Base-by-base conservation (phyloP, 164 flowering plant species). In the Nelumbo lutea region DNA sequence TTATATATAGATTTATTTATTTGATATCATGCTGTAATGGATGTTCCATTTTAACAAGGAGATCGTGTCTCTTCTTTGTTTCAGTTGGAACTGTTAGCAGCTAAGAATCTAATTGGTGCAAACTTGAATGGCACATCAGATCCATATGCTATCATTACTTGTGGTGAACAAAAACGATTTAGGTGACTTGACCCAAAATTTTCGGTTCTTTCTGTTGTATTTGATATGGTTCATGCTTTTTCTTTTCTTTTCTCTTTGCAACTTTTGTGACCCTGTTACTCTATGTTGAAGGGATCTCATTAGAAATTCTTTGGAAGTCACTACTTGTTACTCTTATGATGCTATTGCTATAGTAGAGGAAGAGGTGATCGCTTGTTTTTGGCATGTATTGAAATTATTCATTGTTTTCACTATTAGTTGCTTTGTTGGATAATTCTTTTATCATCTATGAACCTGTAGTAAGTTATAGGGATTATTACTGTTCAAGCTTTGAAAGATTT, bases 41-140 rank as follows among this genome's bases (percentile, higher is more conserved):
- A 38, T 1, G 11, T 60, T 39, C 27, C 6, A 62, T 68, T 1
- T 61, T 10, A 51, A 42, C 46, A n/a, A 39, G 50, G 13, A n/a
- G 51, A 9, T 67, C 9, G 10, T 62, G 2, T 70, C 45, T 60
- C n/a, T 55, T 58, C 50, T 52, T 7, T 62, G 5, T 63, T 78
- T 69, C 79, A 96, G 99, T 67, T 90, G 75, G 98, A 90, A 78
- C 78, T 96, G 53, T 81, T 96, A 82, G 99, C 99, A 59, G 99
- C 98, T 41, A 96, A 93, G 83, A 96, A 96, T 81, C 90, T 96
- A 27, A 82, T 93, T 66, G 97, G 87, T 73, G 99, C 99, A 73
- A 96, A 93, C 75, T 74, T 96, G 76, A 96, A 96, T 85, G 99
- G 98, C 77, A 96, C 96, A 27, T 96, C 99, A 47, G 99, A 96